phyloP scores from a whole-genome alignment of 495 filamentous ascomycete genomes.

The Bacidia rubella region DNA sequence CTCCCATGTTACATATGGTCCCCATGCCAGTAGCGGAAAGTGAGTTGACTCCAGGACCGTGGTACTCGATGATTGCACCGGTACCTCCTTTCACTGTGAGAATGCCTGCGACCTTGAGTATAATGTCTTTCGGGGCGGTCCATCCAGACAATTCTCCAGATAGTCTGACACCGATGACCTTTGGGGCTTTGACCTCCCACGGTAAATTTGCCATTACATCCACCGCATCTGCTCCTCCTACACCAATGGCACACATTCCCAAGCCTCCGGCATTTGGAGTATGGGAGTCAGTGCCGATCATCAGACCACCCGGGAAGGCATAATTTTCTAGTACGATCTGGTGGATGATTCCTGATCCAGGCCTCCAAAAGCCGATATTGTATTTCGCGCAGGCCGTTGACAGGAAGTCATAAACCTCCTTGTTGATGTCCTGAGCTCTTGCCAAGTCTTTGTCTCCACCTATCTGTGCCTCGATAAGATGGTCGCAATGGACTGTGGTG shows the following conservation, averaged over 20 bases:
- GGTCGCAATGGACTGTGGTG: slow-evolving; percentile 95
- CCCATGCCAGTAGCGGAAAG: slow-evolving; percentile 56
- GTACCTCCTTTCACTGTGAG: slow-evolving; percentile 98
- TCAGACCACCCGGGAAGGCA: slow-evolving; percentile 91
- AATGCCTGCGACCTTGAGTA: slow-evolving; percentile 94
- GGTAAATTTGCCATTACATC: slow-evolving; percentile 97
- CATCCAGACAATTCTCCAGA: slow-evolving; percentile 85
- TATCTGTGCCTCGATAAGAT: slow-evolving; percentile 95
- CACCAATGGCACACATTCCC: slow-evolving; percentile 90
- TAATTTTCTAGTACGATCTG: slow-evolving; percentile 99
- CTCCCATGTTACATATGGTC: slow-evolving; percentile 10
- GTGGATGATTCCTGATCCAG: slow-evolving; percentile 98
- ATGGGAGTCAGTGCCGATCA: slow-evolving; percentile 98
- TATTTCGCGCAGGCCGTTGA: slow-evolving; percentile 93
- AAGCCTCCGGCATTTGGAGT: slow-evolving; percentile 97
- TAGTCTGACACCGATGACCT: slow-evolving; percentile 90
- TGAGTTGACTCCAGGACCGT: slow-evolving; percentile 68
- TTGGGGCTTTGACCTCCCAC: slow-evolving; percentile 97
- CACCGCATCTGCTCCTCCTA: slow-evolving; percentile 96
- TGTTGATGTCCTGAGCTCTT: slow-evolving; percentile 87
- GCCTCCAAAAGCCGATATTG: slow-evolving; percentile 99
- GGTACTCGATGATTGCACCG: slow-evolving; percentile 92
- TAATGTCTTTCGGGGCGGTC: slow-evolving; percentile 94
- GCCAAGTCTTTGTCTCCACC: slow-evolving; percentile 91
- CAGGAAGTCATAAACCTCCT: slow-evolving; percentile 99